phyloP scores from a whole-genome alignment of 441 rosid genomes.

The Adansonia grandidieri region DNA sequence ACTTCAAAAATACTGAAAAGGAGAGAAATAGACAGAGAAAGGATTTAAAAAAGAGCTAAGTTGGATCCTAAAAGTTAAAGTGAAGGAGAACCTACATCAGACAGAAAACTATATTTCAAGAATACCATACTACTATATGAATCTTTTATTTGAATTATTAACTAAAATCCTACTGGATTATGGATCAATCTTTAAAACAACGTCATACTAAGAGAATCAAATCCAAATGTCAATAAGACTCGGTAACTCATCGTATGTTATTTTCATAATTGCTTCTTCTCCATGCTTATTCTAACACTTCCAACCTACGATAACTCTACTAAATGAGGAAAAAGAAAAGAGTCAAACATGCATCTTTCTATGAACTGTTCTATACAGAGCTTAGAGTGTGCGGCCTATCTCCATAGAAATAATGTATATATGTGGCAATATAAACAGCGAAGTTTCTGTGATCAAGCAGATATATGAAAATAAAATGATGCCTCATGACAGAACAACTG shows the following conservation, averaged over 20 bases:
- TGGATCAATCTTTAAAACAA: neutral
- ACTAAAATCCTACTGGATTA: neutral
- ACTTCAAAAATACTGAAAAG: neutral
- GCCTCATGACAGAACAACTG: neutral
- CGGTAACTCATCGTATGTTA: neutral
- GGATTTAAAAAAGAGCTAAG: neutral
- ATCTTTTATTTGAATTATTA: neutral
- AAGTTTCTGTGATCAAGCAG: slow-evolving; percentile 1
- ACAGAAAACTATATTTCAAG: neutral
- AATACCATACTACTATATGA: neutral
- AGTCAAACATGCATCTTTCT: neutral
- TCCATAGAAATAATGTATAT: neutral
- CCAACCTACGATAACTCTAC: neutral
- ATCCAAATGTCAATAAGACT: neutral
- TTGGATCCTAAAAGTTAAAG: neutral
- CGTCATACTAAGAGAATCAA: neutral
- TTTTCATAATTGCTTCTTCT: neutral
- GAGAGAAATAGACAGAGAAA: neutral
- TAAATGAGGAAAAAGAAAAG: neutral
- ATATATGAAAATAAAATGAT: slow-evolving; percentile 3
- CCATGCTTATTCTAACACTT: neutral
- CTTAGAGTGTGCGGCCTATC: neutral
- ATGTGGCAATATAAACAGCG: neutral
- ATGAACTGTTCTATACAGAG: neutral
- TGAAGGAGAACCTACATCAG: neutral